Evolutionary conservation across 2,329 filamentous ascomycete species (phyloP).

Genomic region (Talaromyces sp.): DNA sequence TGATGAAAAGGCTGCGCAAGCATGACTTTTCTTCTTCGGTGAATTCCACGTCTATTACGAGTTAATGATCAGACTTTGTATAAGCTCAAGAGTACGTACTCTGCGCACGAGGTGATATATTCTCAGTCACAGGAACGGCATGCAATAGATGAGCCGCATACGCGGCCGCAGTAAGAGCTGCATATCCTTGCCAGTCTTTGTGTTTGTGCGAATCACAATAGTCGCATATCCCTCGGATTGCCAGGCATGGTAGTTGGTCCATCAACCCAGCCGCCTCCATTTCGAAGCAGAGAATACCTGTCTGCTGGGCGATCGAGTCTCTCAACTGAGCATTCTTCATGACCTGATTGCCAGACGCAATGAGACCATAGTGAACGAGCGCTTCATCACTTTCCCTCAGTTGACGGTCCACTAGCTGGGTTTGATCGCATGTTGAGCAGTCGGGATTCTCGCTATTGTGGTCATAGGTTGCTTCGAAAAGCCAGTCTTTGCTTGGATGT

Average conservation of each 20-base stretch:
- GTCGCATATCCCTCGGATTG: slow-evolving; percentile 20
- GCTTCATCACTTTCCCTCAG: not conserved
- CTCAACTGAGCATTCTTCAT: slow-evolving; percentile 20
- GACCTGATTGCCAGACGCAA: slow-evolving; percentile 23
- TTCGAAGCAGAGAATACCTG: slow-evolving; percentile 15
- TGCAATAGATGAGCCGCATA: not conserved
- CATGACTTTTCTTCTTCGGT: not conserved
- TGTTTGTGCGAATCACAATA: slow-evolving; percentile 20
- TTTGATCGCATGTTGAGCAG: not conserved
- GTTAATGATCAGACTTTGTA: not conserved
- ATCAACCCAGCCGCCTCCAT: slow-evolving; percentile 16
- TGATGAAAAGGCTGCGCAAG: not conserved
- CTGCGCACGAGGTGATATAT: not conserved
- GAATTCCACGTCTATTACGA: not conserved
- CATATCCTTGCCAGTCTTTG: slow-evolving; percentile 19
- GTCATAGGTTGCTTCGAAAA: not conserved
- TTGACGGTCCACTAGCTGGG: not conserved
- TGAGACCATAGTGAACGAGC: slow-evolving; percentile 20
- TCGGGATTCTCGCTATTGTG: not conserved
- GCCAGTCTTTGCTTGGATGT: not conserved
- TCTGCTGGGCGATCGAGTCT: slow-evolving; percentile 7
- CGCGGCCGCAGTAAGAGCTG: slow-evolving; percentile 16
- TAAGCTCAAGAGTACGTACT: not conserved
- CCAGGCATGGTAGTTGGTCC: slow-evolving; percentile 13
- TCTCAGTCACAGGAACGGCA: not conserved